Percentiles rank a stretch among this genome's conserved stretches.
Conservation (phyloP, 208 protist species). For the Leishmania tropica region DNA sequence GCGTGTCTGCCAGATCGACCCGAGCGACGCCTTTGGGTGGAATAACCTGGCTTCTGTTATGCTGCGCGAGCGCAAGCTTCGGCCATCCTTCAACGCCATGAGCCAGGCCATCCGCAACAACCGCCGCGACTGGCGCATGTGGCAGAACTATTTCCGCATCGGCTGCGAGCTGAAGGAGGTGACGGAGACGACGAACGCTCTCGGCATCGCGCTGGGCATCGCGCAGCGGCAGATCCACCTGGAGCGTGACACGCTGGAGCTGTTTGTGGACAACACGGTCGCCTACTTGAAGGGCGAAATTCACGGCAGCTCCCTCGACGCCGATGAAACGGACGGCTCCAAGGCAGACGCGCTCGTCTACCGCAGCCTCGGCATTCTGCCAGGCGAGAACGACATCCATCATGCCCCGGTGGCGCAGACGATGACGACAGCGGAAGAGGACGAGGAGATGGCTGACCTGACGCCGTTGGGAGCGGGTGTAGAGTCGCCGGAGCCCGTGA, state of each 20-base stretch:
- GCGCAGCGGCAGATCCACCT: conserved; percentile 70
- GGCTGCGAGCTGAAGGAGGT: conserved; percentile 87
- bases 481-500: conserved; percentile 13
- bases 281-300: conserved; percentile 81
- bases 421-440: conserved; percentile 22
- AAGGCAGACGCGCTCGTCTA: conserved; percentile 30
- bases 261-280: conserved; percentile 81
- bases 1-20: conserved; percentile 89
- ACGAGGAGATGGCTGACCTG: conserved; percentile 26
- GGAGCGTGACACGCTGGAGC: conserved; percentile 62
- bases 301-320: conserved; percentile 46
- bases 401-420: conserved; percentile 33
- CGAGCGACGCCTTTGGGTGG: conserved; percentile 89
- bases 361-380: conserved; percentile 31
- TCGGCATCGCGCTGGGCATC: conserved; percentile 80
- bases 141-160: conserved; percentile 93
- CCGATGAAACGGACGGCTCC: conserved; percentile 13
- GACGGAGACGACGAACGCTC: conserved; percentile 79
- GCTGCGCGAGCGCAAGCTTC: conserved; percentile 73
- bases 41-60: conserved; percentile 92
- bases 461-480: conserved; percentile 43
- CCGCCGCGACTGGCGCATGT: conserved; percentile 90
- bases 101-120: conserved; percentile 89
- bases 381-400: conserved; percentile 35
- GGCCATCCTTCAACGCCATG: conserved; percentile 90